Evolutionary conservation across 1,139 yeast species (phyloP), one percentile per base, ranked within the genome.

Genomic region (Yamadazyma buinensis): DNA sequence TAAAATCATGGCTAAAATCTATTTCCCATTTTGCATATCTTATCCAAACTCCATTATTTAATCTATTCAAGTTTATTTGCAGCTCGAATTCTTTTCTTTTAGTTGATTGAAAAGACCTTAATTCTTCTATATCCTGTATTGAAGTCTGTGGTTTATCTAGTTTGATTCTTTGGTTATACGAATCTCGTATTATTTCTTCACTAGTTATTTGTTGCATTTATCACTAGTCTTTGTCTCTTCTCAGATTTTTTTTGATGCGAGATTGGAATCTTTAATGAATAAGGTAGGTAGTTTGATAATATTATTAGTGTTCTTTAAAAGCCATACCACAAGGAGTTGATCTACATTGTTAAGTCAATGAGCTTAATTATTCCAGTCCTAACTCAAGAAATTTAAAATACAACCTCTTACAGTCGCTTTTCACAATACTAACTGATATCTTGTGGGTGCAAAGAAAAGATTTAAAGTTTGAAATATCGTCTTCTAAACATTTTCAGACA

Each of bases 11-110:
- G 49, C 67, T 67, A 36, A 86, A 90, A 5, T 83, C 84, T 11
- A 80, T 57, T 55, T 92, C 98, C 78, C 92, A 87, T 41, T 74
- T 77, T 1, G 97, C 97, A 55, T 92, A 92, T 35, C 97, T 67
- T 55, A 87, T 70, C 97, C 97, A 92, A 53, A 90, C 95, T 3
- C 88, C 84, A 48, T 75, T 72, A 49, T 88, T 88, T 26, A 83
- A 72, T 40, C 95, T 64, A 52, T 92, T 90, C 47, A 92, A 72
- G 46, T 94, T 78, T 34, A 92, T 59, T 15, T 90, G 95, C 48
- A 82, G 84, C 57, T 92, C 98, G 52, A 70, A 90, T 47, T 87
- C 96, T 32, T 75, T 72, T 39, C 98, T 62, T 49, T 83, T 87
- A 22, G 87, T 65, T 24, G 84, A 70, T 55, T 87, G 97, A 42